phyloP scores from a whole-genome alignment of 2,329 filamentous ascomycete species.

The Drechslera avenae region DNA sequence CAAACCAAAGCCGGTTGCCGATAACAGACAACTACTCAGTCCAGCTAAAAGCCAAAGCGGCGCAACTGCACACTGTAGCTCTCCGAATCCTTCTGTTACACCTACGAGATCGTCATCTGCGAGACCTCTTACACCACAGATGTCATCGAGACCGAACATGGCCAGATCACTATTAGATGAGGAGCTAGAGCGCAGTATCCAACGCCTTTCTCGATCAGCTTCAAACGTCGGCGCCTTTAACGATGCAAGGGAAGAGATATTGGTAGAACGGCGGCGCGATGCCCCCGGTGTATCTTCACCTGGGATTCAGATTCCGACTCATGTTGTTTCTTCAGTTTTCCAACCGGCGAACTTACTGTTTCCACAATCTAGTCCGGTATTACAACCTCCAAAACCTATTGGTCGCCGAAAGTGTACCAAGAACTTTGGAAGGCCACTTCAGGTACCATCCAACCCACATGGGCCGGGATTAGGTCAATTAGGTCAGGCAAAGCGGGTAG shows the following conservation, averaged over 20 bases:
- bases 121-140: slow-evolving; percentile 27
- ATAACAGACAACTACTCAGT: slow-evolving; percentile 32
- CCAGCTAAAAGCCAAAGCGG: slow-evolving; percentile 27
- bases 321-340: neutral
- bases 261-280: neutral
- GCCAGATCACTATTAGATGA: neutral
- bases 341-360: neutral
- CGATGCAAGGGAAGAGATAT: neutral
- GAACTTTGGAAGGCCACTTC: neutral
- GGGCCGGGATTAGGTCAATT: neutral
- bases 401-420: slow-evolving; percentile 7
- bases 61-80: slow-evolving; percentile 5
- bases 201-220: neutral
- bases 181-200: slow-evolving; percentile 18
- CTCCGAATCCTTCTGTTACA: slow-evolving; percentile 8
- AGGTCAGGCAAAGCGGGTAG: neutral
- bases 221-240: neutral
- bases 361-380: neutral
- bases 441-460: neutral
- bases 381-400: neutral
- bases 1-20: slow-evolving; percentile 19
- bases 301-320: neutral
- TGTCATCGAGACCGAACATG: slow-evolving; percentile 11
- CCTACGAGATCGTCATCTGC: neutral
- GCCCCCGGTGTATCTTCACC: neutral